Percentiles rank a stretch among this genome's conserved stretches.
phyloP scores from a whole-genome alignment of 1,139 yeast genomes.

The Debaryomyces psychrophilus region DNA sequence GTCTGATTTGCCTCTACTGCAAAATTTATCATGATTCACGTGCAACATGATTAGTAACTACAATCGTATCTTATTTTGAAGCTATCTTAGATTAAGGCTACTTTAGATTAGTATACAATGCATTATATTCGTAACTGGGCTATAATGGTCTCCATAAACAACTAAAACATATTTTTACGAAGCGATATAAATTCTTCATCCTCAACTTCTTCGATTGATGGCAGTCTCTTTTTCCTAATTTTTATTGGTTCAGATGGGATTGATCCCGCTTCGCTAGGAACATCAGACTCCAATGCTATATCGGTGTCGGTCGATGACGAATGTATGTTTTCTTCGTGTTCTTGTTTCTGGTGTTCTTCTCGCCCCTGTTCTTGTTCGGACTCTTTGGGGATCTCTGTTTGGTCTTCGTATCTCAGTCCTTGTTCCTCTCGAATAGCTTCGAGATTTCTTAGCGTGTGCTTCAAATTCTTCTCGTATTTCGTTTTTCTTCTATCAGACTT shows the following conservation, averaged over 20 bases:
- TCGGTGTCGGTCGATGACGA: background rate
- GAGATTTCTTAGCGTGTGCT: conserved; percentile 1
- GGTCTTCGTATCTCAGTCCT: background rate
- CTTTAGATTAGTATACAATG: background rate
- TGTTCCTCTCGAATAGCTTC: background rate
- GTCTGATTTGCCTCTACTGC: conserved; percentile 3
- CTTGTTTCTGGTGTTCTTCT: conserved; percentile 1
- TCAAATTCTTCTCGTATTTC: conserved; percentile 7
- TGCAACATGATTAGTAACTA: conserved; percentile 8
- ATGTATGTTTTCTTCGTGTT: background rate
- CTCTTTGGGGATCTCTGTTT: background rate
- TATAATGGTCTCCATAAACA: background rate
- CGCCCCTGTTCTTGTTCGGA: background rate
- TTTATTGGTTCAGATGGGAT: background rate
- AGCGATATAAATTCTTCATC: conserved; percentile 49
- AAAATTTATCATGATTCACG: conserved; percentile 4
- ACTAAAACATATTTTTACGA: conserved; percentile 29
- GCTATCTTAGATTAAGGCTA: no score
- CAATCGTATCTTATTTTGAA: background rate
- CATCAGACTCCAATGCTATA: conserved; percentile 11
- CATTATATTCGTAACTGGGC: background rate
- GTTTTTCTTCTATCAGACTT: conserved; percentile 4
- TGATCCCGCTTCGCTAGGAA: conserved; percentile 10
- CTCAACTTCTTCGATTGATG: conserved; percentile 46
- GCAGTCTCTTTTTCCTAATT: conserved; percentile 15